These are phyloP conservation scores for Fusarium agapanthi DNA, from an alignment of 2,329 filamentous ascomycete genomes.

Conservation along the genomic window DNA sequence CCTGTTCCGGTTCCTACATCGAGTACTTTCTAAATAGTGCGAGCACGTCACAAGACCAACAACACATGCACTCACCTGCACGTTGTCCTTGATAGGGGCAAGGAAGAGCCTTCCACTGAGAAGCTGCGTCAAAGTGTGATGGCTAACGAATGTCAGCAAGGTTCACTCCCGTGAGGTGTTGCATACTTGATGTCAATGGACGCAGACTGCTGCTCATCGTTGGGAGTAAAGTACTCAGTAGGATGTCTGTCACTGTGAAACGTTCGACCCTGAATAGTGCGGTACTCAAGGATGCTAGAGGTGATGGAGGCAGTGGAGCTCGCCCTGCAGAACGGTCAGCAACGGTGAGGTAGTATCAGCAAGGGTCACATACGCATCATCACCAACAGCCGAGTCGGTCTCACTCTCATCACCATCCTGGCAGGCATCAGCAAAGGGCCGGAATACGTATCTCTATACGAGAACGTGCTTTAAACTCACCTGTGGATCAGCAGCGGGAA, in stretches of 20 bases:
- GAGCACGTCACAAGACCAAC: background rate
- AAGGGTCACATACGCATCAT: conserved; percentile 15
- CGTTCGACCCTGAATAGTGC: conserved; percentile 34
- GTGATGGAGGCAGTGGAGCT: conserved; percentile 39
- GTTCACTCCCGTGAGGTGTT: fast-evolving
- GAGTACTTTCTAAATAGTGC: conserved; percentile 25
- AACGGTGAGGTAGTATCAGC: background rate
- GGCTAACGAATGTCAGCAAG: conserved; percentile 2
- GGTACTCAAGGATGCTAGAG: conserved; percentile 36
- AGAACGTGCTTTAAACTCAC: background rate
- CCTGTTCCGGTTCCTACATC: conserved; percentile 38
- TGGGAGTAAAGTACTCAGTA: conserved; percentile 38
- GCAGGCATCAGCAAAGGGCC: background rate
- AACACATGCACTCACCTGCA: conserved; percentile 15
- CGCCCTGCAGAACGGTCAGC: conserved; percentile 15
- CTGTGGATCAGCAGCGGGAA: conserved; percentile 31
- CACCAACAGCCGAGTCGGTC: conserved; percentile 23
- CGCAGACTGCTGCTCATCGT: conserved; percentile 37
- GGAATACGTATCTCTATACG: background rate
- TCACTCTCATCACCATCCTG: conserved; percentile 27
- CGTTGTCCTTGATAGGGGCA: conserved; percentile 25
- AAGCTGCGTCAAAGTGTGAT: conserved; percentile 34
- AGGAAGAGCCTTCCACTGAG: conserved; percentile 30
- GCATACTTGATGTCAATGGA: conserved; percentile 39
- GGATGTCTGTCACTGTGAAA: conserved; percentile 37